phyloP scores from a whole-genome alignment of 2,329 filamentous ascomycete species.

The Penicillium frequentans region DNA sequence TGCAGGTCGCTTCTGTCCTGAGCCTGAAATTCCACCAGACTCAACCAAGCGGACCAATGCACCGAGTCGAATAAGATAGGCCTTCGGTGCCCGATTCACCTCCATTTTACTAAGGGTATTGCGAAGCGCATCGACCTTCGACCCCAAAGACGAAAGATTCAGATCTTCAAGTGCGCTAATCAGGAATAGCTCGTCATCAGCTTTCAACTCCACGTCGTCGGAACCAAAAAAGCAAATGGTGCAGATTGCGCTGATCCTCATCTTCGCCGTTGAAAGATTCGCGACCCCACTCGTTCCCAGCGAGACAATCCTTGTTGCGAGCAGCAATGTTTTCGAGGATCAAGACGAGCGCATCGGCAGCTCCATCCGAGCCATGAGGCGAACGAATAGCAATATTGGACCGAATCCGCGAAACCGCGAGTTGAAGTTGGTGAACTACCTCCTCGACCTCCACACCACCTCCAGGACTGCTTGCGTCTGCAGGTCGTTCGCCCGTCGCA shows the following conservation, averaged over 20 bases:
- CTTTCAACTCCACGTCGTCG: slow-evolving; percentile 25
- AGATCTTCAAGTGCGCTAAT: slow-evolving; percentile 41
- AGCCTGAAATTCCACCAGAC: slow-evolving; percentile 15
- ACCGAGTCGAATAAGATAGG: slow-evolving; percentile 35
- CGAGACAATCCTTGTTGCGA: slow-evolving; percentile 42
- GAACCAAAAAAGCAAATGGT: slow-evolving; percentile 42
- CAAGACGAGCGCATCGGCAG: slow-evolving; percentile 38
- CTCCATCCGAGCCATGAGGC: slow-evolving; percentile 39
- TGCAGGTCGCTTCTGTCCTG: slow-evolving; percentile 36
- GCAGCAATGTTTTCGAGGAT: slow-evolving; percentile 39
- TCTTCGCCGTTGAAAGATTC: slow-evolving; percentile 36
- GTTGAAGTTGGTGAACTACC: slow-evolving; percentile 34
- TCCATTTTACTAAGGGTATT: slow-evolving; percentile 44
- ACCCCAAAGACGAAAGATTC: slow-evolving; percentile 29
- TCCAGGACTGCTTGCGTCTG: slow-evolving; percentile 16
- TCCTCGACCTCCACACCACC: slow-evolving; percentile 27
- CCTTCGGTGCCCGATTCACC: slow-evolving; percentile 39
- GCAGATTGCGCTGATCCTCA: slow-evolving; percentile 44
- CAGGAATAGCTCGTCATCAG: slow-evolving; percentile 34
- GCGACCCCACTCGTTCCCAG: slow-evolving; percentile 37
- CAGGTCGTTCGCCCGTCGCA: slow-evolving; percentile 28
- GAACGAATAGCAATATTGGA: slow-evolving; percentile 34
- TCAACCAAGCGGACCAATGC: slow-evolving; percentile 32
- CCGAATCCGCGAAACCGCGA: slow-evolving; percentile 31
- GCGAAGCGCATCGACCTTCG: slow-evolving; percentile 30